Percentiles rank a stretch among this genome's conserved stretches.
phyloP scores from a whole-genome alignment of 1,284 basidiomycete genomes.

The Apiotrichum brassicae region DNA sequence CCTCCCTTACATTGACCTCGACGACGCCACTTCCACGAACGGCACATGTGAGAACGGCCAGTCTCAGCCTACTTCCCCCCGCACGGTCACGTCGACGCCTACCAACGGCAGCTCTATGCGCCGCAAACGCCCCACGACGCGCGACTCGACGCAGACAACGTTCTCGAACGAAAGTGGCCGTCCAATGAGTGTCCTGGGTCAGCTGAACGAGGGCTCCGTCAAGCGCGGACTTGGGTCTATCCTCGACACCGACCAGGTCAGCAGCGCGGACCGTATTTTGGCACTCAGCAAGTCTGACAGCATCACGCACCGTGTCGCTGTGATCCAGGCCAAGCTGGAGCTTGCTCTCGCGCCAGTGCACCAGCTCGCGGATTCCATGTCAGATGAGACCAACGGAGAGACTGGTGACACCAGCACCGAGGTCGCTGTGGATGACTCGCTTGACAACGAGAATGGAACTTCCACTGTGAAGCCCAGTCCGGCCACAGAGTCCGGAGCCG shows the following conservation, averaged over 20 bases:
- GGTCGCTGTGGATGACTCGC: background rate
- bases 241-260: slow-evolving; percentile 14
- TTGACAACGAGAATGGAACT: background rate
- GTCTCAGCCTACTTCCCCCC: slow-evolving; percentile 7
- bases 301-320: slow-evolving; percentile 25
- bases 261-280: slow-evolving; percentile 14
- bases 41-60: background rate
- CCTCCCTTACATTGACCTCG: slow-evolving; percentile 11
- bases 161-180: slow-evolving; percentile 14
- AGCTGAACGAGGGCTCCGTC: slow-evolving; percentile 15
- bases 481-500: background rate
- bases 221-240: slow-evolving; percentile 16
- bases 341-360: slow-evolving; percentile 16
- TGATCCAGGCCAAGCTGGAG: slow-evolving; percentile 32
- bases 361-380: slow-evolving; percentile 3
- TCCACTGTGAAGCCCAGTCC: background rate
- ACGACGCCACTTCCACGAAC: background rate
- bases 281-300: slow-evolving; percentile 16
- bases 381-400: background rate
- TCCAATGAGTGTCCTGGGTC: slow-evolving; percentile 21
- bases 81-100: background rate
- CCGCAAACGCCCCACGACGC: slow-evolving; percentile 16
- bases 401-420: background rate
- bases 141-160: slow-evolving; percentile 21
- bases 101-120: background rate